These are phyloP conservation scores for Fistulina hepatica DNA, from an alignment of 1,284 basidiomycete genomes.

Conservation along the genomic window DNA sequence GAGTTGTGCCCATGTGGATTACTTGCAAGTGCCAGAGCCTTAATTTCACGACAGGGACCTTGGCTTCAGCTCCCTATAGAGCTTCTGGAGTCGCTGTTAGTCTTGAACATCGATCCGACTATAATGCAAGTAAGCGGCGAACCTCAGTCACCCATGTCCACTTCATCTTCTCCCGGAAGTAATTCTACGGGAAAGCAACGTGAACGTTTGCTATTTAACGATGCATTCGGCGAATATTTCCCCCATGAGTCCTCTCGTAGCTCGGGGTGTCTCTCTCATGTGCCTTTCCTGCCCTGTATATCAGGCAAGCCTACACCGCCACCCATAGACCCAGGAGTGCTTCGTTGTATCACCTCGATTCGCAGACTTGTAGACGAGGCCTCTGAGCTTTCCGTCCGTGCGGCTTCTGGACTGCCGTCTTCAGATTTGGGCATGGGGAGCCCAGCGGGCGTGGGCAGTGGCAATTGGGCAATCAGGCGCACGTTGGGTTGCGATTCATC, in stretches of 20 bases:
- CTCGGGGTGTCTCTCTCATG: conserved; percentile 31
- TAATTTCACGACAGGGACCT: too few relatives aligned
- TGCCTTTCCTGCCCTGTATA: conserved; percentile 33
- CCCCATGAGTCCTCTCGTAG: conserved; percentile 42
- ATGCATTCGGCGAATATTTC: too few relatives aligned
- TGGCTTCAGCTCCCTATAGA: conserved; percentile 81
- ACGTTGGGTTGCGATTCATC: too few relatives aligned
- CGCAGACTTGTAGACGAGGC: conserved; percentile 75
- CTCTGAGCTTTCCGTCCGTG: conserved; percentile 69
- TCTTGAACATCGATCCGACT: conserved; percentile 62
- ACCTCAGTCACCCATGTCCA: too few relatives aligned
- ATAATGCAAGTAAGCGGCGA: too few relatives aligned
- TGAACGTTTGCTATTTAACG: too few relatives aligned
- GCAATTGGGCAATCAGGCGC: too few relatives aligned
- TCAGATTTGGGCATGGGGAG: conserved; percentile 34
- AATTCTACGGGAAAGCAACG: too few relatives aligned
- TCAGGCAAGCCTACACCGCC: conserved; percentile 59
- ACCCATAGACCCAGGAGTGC: conserved; percentile 76
- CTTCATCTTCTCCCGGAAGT: too few relatives aligned
- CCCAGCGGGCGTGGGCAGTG: neutral
- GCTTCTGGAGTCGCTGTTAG: conserved; percentile 65
- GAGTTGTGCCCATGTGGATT: conserved; percentile 23
- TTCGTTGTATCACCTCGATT: conserved; percentile 60
- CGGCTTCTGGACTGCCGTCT: conserved; percentile 66
- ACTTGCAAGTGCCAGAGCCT: too few relatives aligned